A percentile compares a stretch with the other conserved stretches of the same genome.
Conservation (phyloP, 352 stramenopile species). For the Phytophthora ramorum region DNA sequence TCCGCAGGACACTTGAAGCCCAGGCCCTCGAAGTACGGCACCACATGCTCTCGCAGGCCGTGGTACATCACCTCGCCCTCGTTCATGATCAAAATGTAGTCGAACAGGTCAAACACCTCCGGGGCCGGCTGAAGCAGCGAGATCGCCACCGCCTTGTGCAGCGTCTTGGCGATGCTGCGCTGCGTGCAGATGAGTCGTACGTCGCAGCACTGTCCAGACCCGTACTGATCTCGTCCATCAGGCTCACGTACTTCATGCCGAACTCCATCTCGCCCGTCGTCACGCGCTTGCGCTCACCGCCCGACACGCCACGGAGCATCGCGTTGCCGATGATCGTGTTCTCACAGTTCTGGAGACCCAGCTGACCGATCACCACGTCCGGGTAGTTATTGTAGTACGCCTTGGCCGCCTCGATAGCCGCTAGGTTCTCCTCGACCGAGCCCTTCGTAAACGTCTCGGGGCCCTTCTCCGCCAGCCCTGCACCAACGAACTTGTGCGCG, state of each 20-base stretch:
- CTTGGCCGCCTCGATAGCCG: conserved; percentile 22
- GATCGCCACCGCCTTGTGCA: conserved; percentile 59
- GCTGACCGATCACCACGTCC: conserved; percentile 31
- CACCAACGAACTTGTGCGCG: conserved; percentile 32
- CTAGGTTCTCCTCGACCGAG: conserved; percentile 23
- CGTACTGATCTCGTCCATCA: conserved; percentile 71
- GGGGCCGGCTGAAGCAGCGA: conserved; percentile 82
- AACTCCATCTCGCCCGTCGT: conserved; percentile 86
- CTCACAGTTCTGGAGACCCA: conserved; percentile 54
- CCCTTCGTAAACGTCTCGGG: conserved; percentile 39
- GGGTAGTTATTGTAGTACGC: conserved; percentile 36
- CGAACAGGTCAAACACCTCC: conserved; percentile 45
- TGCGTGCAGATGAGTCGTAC: conserved; percentile 44
- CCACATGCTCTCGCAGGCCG: conserved; percentile 23
- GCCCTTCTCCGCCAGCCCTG: conserved; percentile 29
- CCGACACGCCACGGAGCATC: conserved; percentile 67
- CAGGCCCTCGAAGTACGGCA: conserved; percentile 31
- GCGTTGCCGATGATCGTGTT: conserved; percentile 68
- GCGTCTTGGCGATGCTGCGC: conserved; percentile 34
- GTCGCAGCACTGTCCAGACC: conserved; percentile 46
- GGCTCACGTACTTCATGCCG: conserved; percentile 62
- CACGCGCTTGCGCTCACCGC: conserved; percentile 66
- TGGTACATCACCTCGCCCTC: conserved; percentile 43
- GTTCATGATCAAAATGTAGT: conserved; percentile 45
- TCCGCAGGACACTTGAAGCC: conserved; percentile 29